Evolutionary conservation across 2,329 filamentous ascomycete species (phyloP), one percentile per base, ranked within the genome.

Genomic region (Chaetoscypha palmicola): DNA sequence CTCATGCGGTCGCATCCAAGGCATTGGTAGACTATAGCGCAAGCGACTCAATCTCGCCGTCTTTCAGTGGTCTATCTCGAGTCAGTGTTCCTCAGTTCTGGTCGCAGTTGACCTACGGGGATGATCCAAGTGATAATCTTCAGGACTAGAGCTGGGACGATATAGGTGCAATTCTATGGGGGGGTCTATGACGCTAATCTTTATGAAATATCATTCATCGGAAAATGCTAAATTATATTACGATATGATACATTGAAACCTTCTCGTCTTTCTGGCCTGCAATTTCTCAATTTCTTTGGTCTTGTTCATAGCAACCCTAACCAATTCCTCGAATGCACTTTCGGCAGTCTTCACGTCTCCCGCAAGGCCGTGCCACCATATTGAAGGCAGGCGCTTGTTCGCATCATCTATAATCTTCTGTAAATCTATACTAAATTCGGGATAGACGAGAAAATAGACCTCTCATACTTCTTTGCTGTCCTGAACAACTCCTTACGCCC

Each of bases 381-480:
- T 62, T 55, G 49, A 59, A 7, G 42, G 51, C 56, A 60, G 57
- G 20, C 59, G 56, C 4, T 33, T 55, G 43, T 52, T 61, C 54
- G 62, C 60, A 31, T 60, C 59, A 3, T 60, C 61, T 16, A 64
- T 56, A 16, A 69, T 62, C 0, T 52, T 59, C 5, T 68, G 53
- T 1, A 59, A 37, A 14, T 66, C 63, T 22, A 55, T 57, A 0
- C 60, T 63, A 21, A 62, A 53, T 9, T 60, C 50, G 32, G 66
- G 60, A 22, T 67, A 55, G 32, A 64, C 50, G 59, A 67, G 65
- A 49, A 72, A 60, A 50, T 72, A 69, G 14, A 66, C 34, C 4
- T 38, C 19, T n/a, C 50, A 47, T 1, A 47, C 47, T 20, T 48
- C 45, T n/a, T 42, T 37, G 26, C 50, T 50, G 16, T 41, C 43